These are phyloP conservation scores for Camelina sativa DNA, from an alignment of 345 rosid genomes.

Conservation along the genomic window DNA sequence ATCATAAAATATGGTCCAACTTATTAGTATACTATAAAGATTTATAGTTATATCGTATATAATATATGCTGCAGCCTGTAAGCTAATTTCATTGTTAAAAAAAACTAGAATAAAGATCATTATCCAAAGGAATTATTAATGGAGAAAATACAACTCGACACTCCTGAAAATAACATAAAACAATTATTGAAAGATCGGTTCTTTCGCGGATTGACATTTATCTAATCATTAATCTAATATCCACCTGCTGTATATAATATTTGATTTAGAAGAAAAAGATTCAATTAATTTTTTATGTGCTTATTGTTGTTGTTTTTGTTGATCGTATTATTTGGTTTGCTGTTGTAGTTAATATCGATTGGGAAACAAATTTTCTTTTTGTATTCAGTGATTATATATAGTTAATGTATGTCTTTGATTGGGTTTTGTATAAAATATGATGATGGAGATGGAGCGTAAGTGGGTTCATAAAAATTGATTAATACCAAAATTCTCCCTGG, in stretches of 20 bases:
- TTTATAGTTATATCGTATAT: not conserved
- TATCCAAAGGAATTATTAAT: constrained; percentile 22
- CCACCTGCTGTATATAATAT: constrained; percentile 30
- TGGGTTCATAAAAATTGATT: constrained; percentile 3
- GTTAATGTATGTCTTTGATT: not conserved
- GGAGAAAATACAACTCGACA: constrained; percentile 33
- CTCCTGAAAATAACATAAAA: constrained; percentile 36
- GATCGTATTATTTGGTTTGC: constrained; percentile 13
- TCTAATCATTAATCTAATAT: constrained; percentile 22
- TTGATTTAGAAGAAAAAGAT: too few species aligned
- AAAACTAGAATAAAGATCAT: constrained; percentile 17
- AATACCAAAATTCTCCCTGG: constrained; percentile 6
- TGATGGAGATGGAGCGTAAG: constrained; percentile 27
- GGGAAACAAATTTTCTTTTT: not conserved
- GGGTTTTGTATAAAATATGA: not conserved
- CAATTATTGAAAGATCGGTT: constrained; percentile 24
- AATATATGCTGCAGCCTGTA: not conserved
- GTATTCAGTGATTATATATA: not conserved
- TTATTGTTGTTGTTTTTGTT: not conserved
- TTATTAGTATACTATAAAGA: constrained; percentile 3
- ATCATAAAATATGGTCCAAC: constrained; percentile 32
- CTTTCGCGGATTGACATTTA: constrained; percentile 34
- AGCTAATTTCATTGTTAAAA: not conserved
- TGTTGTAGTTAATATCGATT: constrained; percentile 4
- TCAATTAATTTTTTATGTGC: not conserved